phyloP scores from a whole-genome alignment of 2,329 filamentous ascomycete species.

The Botrytis tulipae region DNA sequence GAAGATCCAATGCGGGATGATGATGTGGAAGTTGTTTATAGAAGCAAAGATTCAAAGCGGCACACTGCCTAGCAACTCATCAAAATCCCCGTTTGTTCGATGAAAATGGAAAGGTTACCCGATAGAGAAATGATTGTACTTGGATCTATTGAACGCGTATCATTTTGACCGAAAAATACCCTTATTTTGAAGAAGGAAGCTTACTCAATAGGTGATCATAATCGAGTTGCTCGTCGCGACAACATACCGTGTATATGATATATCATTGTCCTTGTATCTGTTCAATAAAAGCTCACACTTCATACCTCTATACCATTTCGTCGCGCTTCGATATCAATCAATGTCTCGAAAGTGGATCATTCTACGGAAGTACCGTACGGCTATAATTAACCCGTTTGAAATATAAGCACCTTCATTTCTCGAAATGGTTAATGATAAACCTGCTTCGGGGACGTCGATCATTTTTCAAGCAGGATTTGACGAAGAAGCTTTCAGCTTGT shows the following conservation, averaged over 20 bases:
- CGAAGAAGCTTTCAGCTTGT: constrained; percentile 11
- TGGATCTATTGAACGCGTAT: not conserved
- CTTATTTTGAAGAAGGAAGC: not conserved
- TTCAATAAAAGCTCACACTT: not conserved
- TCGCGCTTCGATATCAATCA: not conserved
- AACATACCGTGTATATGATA: not conserved
- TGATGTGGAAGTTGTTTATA: not conserved
- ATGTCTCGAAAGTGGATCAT: not conserved
- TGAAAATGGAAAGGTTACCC: constrained; percentile 17
- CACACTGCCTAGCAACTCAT: not conserved
- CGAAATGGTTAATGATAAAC: not conserved
- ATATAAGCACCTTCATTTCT: not conserved
- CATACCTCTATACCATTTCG: not conserved
- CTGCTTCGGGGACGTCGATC: not conserved
- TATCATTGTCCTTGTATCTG: not conserved
- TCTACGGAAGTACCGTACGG: not conserved
- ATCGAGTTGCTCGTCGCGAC: not conserved
- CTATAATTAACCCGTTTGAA: not conserved
- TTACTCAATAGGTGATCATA: not conserved
- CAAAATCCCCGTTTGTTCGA: not conserved
- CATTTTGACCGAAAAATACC: not conserved
- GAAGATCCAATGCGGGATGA: constrained; percentile 11
- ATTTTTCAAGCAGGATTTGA: constrained; percentile 5
- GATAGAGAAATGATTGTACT: not conserved
- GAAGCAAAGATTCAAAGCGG: not conserved